Conservation (phyloP, 805 yeast species). For the Ogataea siamensis region DNA sequence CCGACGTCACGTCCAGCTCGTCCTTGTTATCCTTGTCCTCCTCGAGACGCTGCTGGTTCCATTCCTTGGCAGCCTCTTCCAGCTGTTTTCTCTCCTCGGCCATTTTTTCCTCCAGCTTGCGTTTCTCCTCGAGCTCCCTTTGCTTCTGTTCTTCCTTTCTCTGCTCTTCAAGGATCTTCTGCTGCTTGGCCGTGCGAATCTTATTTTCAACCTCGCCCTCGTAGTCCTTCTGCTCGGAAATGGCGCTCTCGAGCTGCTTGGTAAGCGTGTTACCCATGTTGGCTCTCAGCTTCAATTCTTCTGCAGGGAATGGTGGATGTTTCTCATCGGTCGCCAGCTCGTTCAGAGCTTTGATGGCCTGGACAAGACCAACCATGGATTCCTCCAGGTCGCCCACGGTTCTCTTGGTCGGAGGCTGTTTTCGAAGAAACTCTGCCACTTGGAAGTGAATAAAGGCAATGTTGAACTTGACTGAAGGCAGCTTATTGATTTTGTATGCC, state of each 20-base stretch:
- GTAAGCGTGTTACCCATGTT: constrained; percentile 77
- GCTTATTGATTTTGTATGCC: constrained; percentile 46
- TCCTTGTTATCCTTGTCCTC: constrained; percentile 36
- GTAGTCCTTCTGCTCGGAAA: constrained; percentile 69
- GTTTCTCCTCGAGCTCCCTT: constrained; percentile 45
- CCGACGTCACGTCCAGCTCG: constrained; percentile 35
- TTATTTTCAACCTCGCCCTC: constrained; percentile 57
- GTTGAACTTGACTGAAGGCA: constrained; percentile 64
- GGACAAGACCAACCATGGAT: constrained; percentile 54
- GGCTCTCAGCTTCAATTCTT: constrained; percentile 84
- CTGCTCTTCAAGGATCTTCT: constrained; percentile 55
- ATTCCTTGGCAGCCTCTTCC: constrained; percentile 56
- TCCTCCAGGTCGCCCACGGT: constrained; percentile 57
- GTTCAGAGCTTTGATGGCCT: constrained; percentile 59
- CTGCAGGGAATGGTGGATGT: constrained; percentile 74
- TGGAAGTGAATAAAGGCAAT: constrained; percentile 82
- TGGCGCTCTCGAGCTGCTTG: constrained; percentile 65
- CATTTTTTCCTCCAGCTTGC: constrained; percentile 42
- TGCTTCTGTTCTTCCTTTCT: constrained; percentile 40
- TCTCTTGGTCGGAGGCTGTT: constrained; percentile 58
- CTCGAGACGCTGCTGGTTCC: constrained; percentile 43
- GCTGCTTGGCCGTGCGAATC: constrained; percentile 69
- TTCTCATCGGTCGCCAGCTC: constrained; percentile 52
- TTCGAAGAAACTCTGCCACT: constrained; percentile 77
- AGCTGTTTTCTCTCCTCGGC: constrained; percentile 47